phyloP scores from a whole-genome alignment of 768 basidiomycete genomes.

The Krasilnikovozyma curviuscula region DNA sequence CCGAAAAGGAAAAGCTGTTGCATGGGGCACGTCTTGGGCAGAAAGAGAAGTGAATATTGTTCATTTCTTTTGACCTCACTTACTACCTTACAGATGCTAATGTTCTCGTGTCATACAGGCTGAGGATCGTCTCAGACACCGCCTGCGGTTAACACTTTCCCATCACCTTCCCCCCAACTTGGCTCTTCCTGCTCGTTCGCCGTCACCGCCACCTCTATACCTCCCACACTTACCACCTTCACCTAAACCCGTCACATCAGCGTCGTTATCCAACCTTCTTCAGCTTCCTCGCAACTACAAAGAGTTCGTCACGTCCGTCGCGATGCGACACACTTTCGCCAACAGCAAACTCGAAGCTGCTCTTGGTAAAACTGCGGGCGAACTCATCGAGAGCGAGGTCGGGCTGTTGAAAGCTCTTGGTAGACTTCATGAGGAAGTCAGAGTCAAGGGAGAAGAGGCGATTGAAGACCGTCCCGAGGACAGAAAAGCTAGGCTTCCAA shows the following conservation, averaged over 20 bases:
- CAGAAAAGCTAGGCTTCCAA: too few relatives aligned
- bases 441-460: constrained; percentile 8
- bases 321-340: constrained; percentile 65
- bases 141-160: constrained; percentile 6
- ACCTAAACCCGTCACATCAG: constrained; percentile 53
- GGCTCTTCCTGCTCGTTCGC: constrained; percentile 2
- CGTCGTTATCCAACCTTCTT: constrained; percentile 31
- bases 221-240: constrained; percentile 51
- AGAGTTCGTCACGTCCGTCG: constrained; percentile 68
- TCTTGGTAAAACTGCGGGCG: constrained; percentile 60
- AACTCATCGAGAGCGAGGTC: constrained; percentile 65
- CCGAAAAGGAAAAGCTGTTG: constrained; percentile 56
- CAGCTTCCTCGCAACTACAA: constrained; percentile 40
- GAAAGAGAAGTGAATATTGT: constrained; percentile 57
- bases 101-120: background rate
- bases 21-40: constrained; percentile 67
- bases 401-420: constrained; percentile 54
- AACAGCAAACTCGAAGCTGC: constrained; percentile 52
- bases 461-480: too few relatives aligned
- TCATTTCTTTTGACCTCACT: background rate
- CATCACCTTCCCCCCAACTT: constrained; percentile 6
- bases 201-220: constrained; percentile 5
- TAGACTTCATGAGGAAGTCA: constrained; percentile 18
- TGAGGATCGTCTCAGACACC: constrained; percentile 7
- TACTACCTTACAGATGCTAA: background rate